Percentiles rank a stretch among this genome's conserved stretches.
Evolutionary conservation across 2,329 filamentous ascomycete genomes (phyloP).

Genomic region (Acarospora socialis): DNA sequence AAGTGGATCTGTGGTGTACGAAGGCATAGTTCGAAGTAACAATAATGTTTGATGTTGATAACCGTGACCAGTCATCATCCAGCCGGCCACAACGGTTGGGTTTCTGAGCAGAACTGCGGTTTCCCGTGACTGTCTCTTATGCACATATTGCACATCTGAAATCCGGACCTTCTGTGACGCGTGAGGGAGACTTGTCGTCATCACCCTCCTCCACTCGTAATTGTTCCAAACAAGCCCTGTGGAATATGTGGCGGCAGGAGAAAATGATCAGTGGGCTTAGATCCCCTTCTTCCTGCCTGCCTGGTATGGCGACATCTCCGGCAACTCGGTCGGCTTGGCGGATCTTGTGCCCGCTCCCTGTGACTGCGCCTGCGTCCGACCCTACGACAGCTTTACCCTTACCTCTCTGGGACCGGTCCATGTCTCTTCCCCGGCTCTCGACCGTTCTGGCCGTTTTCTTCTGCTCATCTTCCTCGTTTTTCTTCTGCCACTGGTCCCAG

Average conservation of each 20-base stretch:
- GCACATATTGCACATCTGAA: constrained; percentile 9
- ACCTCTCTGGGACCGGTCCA: neutral
- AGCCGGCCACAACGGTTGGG: too few relatives aligned
- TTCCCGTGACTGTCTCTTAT: too few relatives aligned
- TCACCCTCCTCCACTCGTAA: constrained; percentile 11
- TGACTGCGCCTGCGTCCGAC: too few relatives aligned
- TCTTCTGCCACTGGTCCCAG: constrained; percentile 69
- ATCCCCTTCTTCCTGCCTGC: constrained; percentile 3
- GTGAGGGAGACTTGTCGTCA: neutral
- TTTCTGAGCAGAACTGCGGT: too few relatives aligned
- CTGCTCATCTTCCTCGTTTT: constrained; percentile 22
- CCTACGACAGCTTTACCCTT: constrained; percentile 1
- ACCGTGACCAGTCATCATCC: too few relatives aligned
- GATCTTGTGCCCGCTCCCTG: too few relatives aligned
- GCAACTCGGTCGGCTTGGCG: neutral
- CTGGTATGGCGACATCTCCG: neutral
- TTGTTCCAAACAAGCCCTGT: constrained; percentile 29
- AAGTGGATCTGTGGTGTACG: too few relatives aligned
- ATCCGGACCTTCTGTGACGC: neutral
- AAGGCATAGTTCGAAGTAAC: too few relatives aligned
- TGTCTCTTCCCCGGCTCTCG: neutral
- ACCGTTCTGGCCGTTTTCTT: neutral
- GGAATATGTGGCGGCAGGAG: constrained; percentile 35
- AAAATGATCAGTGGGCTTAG: constrained; percentile 29
- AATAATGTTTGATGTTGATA: too few relatives aligned